Base-by-base conservation (phyloP, 1,139 yeast species). In the Suhomyces bokatorum region DNA sequence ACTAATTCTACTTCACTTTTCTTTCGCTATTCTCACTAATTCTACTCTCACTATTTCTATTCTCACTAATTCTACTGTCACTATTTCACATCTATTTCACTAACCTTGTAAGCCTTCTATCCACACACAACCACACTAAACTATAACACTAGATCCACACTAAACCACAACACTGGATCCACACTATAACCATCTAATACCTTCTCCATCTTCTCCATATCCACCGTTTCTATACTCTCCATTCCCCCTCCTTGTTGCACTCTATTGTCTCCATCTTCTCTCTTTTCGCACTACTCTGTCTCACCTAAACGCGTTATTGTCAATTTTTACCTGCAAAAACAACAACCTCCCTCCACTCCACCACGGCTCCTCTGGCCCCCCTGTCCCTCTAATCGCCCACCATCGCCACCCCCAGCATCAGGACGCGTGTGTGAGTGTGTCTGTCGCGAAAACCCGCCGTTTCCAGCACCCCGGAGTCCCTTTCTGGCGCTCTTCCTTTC, bases 231-330 rank as follows among this genome's bases (percentile, higher is more conserved):
- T 20, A 17, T 17, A 5, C 24, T 8, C 24, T 20, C 24, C n/a
- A n/a, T 20, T 20, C 5, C 17, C 17, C 5, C 17, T 17, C 24
- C 24, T 4, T 20, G 24, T 8, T 8, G 24, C 24, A 26, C 12
- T 26, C 29, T 12, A 26, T 11, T 11, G n/a, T 26, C 29, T 10
- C 6, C 29, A 2, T 6, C 29, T 26, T 26, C n/a, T 11, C 29
- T 26, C 29, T 26, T 26, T 26, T 26, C n/a, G n/a, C 29, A 11
- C n/a, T 12, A 26, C 29, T 26, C 29, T 26, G n/a, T 26, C 29
- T 10, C 29, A 26, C 29, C 24, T 20, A 20, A 42, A 42, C 45
- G 45, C 45, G 45, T 43, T 38, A 34, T 31, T 35, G 17, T 26
- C 33, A 28, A 31, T 22, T 33, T 36, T 36, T 36, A 20, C 28